Conservation (phyloP, 208 protist genomes). For the Trypanosoma lewisi region DNA sequence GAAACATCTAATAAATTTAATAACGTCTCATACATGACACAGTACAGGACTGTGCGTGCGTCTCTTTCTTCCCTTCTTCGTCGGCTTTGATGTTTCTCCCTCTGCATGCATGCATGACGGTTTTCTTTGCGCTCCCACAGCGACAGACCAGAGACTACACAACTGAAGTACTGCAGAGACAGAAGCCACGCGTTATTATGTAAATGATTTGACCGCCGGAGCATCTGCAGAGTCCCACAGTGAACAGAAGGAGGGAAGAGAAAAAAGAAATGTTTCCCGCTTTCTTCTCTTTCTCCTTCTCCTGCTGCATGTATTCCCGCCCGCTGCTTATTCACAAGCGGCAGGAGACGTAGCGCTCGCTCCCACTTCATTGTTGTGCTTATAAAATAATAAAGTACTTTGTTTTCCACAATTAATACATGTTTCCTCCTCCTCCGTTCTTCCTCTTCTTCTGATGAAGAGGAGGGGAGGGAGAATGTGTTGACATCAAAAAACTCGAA, state of each 20-base stretch:
- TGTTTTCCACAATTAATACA: constrained; percentile 10
- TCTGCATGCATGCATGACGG: too few species aligned
- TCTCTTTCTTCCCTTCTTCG: too few species aligned
- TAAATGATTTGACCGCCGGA: constrained; percentile 24
- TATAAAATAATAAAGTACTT: constrained; percentile 25
- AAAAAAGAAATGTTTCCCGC: constrained; percentile 2
- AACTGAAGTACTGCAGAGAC: constrained; percentile 29
- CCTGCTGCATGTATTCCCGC: neutral
- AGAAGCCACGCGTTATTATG: constrained; percentile 31
- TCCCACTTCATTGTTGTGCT: constrained; percentile 20
- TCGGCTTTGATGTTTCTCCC: too few species aligned
- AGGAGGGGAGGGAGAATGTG: too few species aligned
- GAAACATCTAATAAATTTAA: constrained; percentile 15
- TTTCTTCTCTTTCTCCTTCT: too few species aligned
- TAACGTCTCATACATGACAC: constrained; percentile 20
- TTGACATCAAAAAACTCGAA: constrained; percentile 3
- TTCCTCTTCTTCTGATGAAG: too few species aligned
- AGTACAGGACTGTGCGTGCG: constrained; percentile 8
- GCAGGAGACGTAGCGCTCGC: constrained; percentile 10
- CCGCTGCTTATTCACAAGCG: neutral
- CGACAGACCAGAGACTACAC: neutral
- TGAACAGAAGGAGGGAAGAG: constrained; percentile 33
- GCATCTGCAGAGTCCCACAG: constrained; percentile 30
- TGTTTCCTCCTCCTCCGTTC: neutral
- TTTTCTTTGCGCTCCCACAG: too few species aligned